Evolutionary conservation across 1,139 yeast species (phyloP), one percentile per base, ranked within the genome.

Genomic region (Meyerozyma athensensis): DNA sequence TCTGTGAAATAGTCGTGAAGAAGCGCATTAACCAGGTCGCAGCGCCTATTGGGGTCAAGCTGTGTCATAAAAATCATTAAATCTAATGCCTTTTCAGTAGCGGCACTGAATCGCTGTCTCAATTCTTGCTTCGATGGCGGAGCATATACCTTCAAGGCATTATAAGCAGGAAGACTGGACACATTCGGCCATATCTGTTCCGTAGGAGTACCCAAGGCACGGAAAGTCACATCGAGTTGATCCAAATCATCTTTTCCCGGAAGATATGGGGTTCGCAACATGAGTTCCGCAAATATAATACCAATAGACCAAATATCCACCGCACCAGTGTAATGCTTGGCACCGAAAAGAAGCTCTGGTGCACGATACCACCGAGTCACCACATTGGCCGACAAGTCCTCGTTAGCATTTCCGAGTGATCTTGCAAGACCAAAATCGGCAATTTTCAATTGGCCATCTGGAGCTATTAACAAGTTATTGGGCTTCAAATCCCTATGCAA

Each of bases 381-480:
- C 7, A 92, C 98, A 46, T 90, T 90, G 1, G 95, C 85, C 0
- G 97, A 86, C 56, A 92, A 66, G 42, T 79, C 84, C 48, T 86
- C 92, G 39, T 84, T 83, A 2, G 89, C 83, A 30, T 80, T 75
- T 2, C 94, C 92, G 44, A 86, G 65, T 2, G 90, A 77, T 41
- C 98, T 64, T 0, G 97, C 97, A 37, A 92, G 71, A 50, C 98
- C 98, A 67, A 92, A 92, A 86, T 92, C 98, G 5, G 97, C 97
- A 45, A 92, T 75, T 58, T 92, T 92, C 46, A 92, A 66, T 47
- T 84, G 81, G 0, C 98, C 97, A 42, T 77, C 77, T 0, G 96
- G 95, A 0, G 96, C 83, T 30, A 92, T 68, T 40, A 92, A 66
- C 61, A 92, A 68, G 57, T 85, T 85, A 58, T 83, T 84, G 9